Conservation (phyloP, 768 basidiomycete species). For the Suillus subluteus region DNA sequence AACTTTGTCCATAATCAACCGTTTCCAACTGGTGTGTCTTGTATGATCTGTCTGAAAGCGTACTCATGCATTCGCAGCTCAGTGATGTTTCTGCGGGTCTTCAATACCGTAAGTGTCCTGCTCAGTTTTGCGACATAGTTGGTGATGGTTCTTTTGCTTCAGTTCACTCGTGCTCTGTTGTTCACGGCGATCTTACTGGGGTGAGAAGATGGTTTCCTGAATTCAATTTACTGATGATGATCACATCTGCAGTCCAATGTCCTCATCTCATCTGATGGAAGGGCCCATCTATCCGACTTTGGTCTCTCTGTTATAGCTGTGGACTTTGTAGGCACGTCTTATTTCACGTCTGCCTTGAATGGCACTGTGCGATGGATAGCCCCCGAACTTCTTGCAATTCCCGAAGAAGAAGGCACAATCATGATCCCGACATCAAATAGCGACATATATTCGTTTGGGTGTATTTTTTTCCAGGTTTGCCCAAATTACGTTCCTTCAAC, state of each 20-base stretch:
- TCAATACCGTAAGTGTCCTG: slow-evolving; percentile 26
- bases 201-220: slow-evolving; percentile 6
- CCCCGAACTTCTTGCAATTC: slow-evolving; percentile 36
- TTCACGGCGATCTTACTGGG: slow-evolving; percentile 26
- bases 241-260: slow-evolving; percentile 41
- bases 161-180: slow-evolving; percentile 24
- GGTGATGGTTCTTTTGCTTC: neutral
- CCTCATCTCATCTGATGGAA: slow-evolving; percentile 38
- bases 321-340: slow-evolving; percentile 15
- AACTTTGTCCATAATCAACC: slow-evolving; percentile 12
- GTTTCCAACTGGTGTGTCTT: slow-evolving; percentile 22
- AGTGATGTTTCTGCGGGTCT: slow-evolving; percentile 31
- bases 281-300: slow-evolving; percentile 48
- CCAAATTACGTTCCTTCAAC: neutral
- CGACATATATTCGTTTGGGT: slow-evolving; percentile 48
- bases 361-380: slow-evolving; percentile 12
- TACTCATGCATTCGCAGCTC: slow-evolving; percentile 18
- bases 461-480: slow-evolving; percentile 16
- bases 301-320: slow-evolving; percentile 34
- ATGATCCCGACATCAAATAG: slow-evolving; percentile 27
- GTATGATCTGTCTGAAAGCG: neutral
- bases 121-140: neutral
- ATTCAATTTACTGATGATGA: neutral
- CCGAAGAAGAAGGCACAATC: slow-evolving; percentile 20
- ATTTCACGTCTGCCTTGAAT: slow-evolving; percentile 12